Evolutionary conservation across 495 filamentous ascomycete genomes (phyloP), one percentile per base, ranked within the genome.

Genomic region (Penicillium parvum): DNA sequence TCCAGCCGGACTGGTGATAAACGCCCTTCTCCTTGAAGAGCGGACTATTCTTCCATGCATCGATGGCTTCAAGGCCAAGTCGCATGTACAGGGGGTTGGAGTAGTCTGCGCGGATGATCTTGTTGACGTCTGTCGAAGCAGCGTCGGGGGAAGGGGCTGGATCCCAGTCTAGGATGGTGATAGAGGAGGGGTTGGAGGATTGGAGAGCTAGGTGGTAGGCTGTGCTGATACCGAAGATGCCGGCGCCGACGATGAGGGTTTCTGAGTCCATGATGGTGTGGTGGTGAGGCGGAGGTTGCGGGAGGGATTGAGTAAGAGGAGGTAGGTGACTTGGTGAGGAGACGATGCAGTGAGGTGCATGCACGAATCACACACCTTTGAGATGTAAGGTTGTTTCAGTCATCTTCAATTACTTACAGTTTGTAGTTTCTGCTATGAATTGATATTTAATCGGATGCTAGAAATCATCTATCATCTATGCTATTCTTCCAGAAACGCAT

Each of bases 181-280:
- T 66, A 14, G 20, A 37, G 1, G 57, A 58, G 14, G 57, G 50
- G 15, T 55, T 34, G 30, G 52, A 23, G 19, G 49, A 32, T 3
- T 37, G 48, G 8, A 47, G 38, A 5, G 62, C 57, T 2, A 73
- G 61, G 36, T 73, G 61, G 45, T 72, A 72, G 12, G 68, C 69
- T 2, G 69, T 70, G 36, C 53, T 60, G 32, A 62, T 53, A 28
- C 69, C 71, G 47, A 73, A 74, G 25, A 65, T 60, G n/a, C 71
- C 69, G 10, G 63, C 62, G 11, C 71, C 69, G 28, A 69, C 27
- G 19, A 74, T 72, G 28, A 74, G 50, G 34, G 65, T 52, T 22
- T 58, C 45, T 6, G 49, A 32, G 3, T 50, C 35, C 47, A 49
- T 57, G 10, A n/a, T n/a, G n/a, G n/a, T n/a, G n/a, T n/a, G n/a